A percentile compares a stretch with the other conserved stretches of the same genome.
Evolutionary conservation across 306 rosid genomes (phyloP).

Genomic region (Trichosanthes truncata): DNA sequence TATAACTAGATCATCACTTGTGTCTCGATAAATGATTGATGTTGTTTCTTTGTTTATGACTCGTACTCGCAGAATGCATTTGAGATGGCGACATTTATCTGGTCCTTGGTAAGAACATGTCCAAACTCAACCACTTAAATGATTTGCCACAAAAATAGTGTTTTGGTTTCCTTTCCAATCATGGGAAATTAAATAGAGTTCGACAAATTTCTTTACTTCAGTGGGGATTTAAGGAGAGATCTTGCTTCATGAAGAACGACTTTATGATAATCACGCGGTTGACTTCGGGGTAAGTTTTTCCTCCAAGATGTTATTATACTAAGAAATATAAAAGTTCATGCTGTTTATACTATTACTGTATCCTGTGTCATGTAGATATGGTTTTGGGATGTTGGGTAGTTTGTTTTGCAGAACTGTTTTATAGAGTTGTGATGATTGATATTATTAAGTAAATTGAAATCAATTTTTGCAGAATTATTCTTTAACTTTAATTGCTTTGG

Average conservation of each 20-base stretch:
- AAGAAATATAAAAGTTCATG: background rate
- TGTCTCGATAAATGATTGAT: conserved; percentile 12
- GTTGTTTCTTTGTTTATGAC: conserved; percentile 13
- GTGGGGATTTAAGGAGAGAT: conserved; percentile 72
- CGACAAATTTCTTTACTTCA: conserved; percentile 12
- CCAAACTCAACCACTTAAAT: background rate
- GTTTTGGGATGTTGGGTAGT: background rate
- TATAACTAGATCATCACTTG: background rate
- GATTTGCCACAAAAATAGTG: background rate
- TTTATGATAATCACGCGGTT: conserved; percentile 66
- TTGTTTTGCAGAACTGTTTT: background rate
- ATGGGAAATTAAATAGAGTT: background rate
- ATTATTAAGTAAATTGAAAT: background rate
- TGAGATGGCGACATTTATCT: conserved; percentile 89
- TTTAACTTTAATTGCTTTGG: background rate
- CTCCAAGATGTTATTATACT: background rate
- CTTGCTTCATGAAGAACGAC: conserved; percentile 78
- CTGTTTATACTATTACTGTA: background rate
- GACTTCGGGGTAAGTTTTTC: conserved; percentile 58
- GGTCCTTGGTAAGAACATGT: conserved; percentile 71
- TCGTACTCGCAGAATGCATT: conserved; percentile 68
- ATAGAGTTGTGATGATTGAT: background rate
- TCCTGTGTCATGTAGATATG: background rate
- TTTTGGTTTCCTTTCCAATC: background rate
- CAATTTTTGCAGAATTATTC: no score